Base-by-base conservation (phyloP, 805 yeast species). In the Candida nemodendra region DNA sequence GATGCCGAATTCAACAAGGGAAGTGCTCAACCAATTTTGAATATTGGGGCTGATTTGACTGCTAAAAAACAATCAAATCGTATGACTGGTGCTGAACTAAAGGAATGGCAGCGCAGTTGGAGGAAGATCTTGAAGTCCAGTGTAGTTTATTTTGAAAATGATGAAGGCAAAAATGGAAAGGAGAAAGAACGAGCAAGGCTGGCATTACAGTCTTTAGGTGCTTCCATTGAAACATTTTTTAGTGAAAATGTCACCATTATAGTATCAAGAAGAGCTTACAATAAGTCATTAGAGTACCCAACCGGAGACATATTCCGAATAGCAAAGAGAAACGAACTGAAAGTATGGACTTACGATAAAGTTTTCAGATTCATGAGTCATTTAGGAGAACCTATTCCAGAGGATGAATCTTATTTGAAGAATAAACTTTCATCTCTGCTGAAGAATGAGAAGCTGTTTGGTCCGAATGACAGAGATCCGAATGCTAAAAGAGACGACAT, bases 401-500 rank as follows among this genome's bases (percentile, higher is more conserved):
- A 53, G 18, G 55, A 44, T 30, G 56, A 47, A 28, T 49, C 47
- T 2, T 41, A 44, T 21, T 31, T 45, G 27, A 47, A 50, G n/a
- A 50, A 40, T 12, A 57, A 57, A 27, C 62, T 82, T 32, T 73
- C 82, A 3, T 76, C 81, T 33, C 68, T 91, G 45, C 71, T 91
- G 51, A 79, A 81, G 46, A 89, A 87, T 54, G 99, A 93, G 56
- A 86, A 86, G 53, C 63, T 86, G 11, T 80, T 78, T 57, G 97
- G 96, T 9, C 84, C 95, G 0, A 75, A 83, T 25, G 97, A 90
- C 59, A 76, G 95, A 48, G 96, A 90, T 58, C 93, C 95, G 9
- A 74, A 71, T 45, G 93, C 95, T 2, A 79, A 74, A 48, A 70
- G 96, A 39, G 95, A 86, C 51, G 96, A 91, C 57, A 76, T 84